phyloP scores from a whole-genome alignment of 331 rosid genomes.

The Stylosanthes scabra region DNA sequence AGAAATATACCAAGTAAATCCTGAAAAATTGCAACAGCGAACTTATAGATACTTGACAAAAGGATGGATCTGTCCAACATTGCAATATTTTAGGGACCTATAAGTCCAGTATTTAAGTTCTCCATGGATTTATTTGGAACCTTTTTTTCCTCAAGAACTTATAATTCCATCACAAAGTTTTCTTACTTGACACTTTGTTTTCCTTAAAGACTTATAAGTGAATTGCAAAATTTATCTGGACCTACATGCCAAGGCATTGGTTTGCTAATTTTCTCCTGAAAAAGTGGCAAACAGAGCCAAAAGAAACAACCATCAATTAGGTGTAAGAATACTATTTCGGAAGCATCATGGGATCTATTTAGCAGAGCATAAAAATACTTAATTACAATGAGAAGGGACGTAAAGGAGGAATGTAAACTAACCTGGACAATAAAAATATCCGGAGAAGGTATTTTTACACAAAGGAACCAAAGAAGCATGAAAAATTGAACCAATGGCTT shows the following conservation, averaged over 20 bases:
- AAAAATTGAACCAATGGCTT: conserved; percentile 80
- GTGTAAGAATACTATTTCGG: not conserved
- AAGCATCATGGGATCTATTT: conserved; percentile 13
- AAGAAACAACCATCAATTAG: conserved; percentile 14
- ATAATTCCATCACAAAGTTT: no score
- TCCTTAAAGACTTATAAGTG: no score
- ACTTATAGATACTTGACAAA: no score
- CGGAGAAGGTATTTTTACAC: conserved; percentile 73
- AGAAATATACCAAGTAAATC: no score
- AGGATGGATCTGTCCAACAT: no score
- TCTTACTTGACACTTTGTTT: no score
- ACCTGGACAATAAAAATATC: conserved; percentile 92
- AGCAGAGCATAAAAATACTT: conserved; percentile 12
- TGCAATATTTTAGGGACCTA: no score
- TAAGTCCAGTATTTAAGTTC: no score
- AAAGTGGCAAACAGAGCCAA: not conserved
- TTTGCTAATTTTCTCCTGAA: conserved; percentile 7
- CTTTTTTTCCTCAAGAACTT: no score
- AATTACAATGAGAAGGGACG: not conserved
- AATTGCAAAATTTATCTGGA: no score
- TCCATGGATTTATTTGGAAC: no score
- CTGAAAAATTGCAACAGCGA: no score
- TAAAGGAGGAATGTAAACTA: conserved; percentile 27
- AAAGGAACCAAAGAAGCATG: conserved; percentile 90
- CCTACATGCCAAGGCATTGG: not conserved